Conservation (phyloP, 2,329 filamentous ascomycete genomes). For the Microdochium trichocladiopsis region DNA sequence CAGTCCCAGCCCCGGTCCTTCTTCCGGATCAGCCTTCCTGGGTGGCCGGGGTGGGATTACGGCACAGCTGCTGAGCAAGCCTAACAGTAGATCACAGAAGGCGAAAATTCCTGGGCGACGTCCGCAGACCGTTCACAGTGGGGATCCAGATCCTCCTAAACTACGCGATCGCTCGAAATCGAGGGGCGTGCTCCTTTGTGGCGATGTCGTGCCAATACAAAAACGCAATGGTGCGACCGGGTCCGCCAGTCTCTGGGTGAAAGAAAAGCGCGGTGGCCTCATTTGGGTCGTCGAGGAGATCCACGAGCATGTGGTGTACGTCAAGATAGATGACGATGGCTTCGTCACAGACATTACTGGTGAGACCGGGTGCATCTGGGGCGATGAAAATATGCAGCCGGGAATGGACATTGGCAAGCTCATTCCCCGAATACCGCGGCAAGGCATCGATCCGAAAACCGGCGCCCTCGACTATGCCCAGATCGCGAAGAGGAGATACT, state of each 20-base stretch:
- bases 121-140: slow-evolving; percentile 57
- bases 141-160: slow-evolving; percentile 47
- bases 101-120: slow-evolving; percentile 50
- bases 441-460: slow-evolving; percentile 61
- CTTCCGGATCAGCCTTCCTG: slow-evolving; percentile 47
- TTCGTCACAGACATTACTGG: slow-evolving; percentile 63
- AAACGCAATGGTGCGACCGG: slow-evolving; percentile 90
- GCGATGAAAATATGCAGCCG: slow-evolving; percentile 55
- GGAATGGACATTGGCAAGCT: slow-evolving; percentile 73
- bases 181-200: slow-evolving; percentile 84
- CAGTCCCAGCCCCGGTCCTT: slow-evolving; percentile 26
- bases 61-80: slow-evolving; percentile 80
- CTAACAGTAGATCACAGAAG: slow-evolving; percentile 49
- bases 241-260: slow-evolving; percentile 95
- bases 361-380: slow-evolving; percentile 83
- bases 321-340: slow-evolving; percentile 73
- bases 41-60: slow-evolving; percentile 73
- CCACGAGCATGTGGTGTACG: slow-evolving; percentile 78
- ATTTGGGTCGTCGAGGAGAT: slow-evolving; percentile 99
- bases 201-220: slow-evolving; percentile 96
- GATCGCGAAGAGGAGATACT: slow-evolving; percentile 66
- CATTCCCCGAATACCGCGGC: slow-evolving; percentile 74
- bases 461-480: slow-evolving; percentile 74
- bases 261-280: slow-evolving; percentile 87
- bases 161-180: slow-evolving; percentile 62